These are phyloP conservation scores for Stenogyne calaminthoides DNA, from an alignment of 305 asterid species.

Conservation along the genomic window DNA sequence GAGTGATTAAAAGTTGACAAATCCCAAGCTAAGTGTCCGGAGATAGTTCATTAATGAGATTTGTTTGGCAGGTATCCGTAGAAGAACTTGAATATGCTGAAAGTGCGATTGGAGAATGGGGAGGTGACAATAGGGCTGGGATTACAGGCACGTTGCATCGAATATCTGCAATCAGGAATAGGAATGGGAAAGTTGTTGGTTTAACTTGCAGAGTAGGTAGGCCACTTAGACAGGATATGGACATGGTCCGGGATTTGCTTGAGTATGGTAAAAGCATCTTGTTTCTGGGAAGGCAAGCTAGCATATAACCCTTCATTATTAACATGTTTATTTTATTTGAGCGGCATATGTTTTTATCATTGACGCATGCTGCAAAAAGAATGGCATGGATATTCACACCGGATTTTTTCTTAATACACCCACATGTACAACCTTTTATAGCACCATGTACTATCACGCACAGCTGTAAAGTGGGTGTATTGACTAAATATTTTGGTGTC, in stretches of 20 bases:
- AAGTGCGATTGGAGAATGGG: slow-evolving; percentile 65
- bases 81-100: slow-evolving; percentile 67
- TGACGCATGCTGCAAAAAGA: not conserved
- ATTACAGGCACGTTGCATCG: slow-evolving; percentile 78
- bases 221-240: slow-evolving; percentile 52
- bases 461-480: not conserved
- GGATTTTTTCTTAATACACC: not conserved
- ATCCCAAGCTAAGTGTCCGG: not conserved
- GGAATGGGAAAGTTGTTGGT: slow-evolving; percentile 59
- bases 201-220: slow-evolving; percentile 82
- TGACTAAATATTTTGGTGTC: too few relatives aligned
- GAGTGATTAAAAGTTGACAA: not conserved
- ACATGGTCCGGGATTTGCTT: slow-evolving; percentile 69
- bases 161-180: slow-evolving; percentile 72
- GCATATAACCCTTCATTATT: slow-evolving; percentile 13
- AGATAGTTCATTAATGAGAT: slow-evolving; percentile 19
- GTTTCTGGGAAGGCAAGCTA: slow-evolving; percentile 73
- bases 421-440: not conserved
- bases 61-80: slow-evolving; percentile 50
- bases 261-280: slow-evolving; percentile 83
- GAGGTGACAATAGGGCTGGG: slow-evolving; percentile 76
- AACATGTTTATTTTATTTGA: slow-evolving; percentile 1
- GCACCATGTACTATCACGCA: not conserved
- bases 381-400: too few relatives aligned
- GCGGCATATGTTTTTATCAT: not conserved